Evolutionary conservation across 805 yeast genomes (phyloP).

Genomic region (Saccharomycopsis fibuligera): DNA sequence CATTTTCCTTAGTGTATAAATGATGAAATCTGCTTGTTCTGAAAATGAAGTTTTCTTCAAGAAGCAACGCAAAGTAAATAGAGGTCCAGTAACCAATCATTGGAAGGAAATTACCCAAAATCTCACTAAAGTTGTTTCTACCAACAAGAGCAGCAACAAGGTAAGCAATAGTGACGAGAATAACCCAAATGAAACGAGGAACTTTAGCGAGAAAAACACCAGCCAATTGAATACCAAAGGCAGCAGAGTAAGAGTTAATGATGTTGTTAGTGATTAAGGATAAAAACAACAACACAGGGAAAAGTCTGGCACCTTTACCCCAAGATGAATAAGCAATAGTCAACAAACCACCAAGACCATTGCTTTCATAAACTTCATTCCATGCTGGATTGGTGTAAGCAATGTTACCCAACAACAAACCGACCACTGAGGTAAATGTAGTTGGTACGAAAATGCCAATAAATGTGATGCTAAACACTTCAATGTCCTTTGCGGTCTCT

Average conservation of each 20-base stretch:
- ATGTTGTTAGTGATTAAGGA: slow-evolving; percentile 79
- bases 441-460: slow-evolving; percentile 67
- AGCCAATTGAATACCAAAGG: slow-evolving; percentile 66
- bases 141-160: slow-evolving; percentile 73
- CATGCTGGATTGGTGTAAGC: slow-evolving; percentile 52
- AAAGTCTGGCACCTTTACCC: slow-evolving; percentile 70
- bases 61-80: slow-evolving; percentile 62
- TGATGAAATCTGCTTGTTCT: slow-evolving; percentile 38
- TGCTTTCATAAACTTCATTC: slow-evolving; percentile 44
- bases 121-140: slow-evolving; percentile 60
- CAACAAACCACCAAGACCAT: slow-evolving; percentile 74
- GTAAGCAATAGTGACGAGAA: slow-evolving; percentile 55
- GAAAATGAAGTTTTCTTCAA: slow-evolving; percentile 70
- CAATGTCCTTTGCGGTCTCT: slow-evolving; percentile 51
- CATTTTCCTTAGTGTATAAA: slow-evolving; percentile 17
- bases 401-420: slow-evolving; percentile 60
- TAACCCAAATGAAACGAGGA: slow-evolving; percentile 76
- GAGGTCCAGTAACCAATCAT: slow-evolving; percentile 92
- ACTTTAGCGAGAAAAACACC: slow-evolving; percentile 47
- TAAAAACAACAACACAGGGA: slow-evolving; percentile 60
- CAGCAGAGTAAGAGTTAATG: slow-evolving; percentile 75
- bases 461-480: slow-evolving; percentile 56
- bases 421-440: slow-evolving; percentile 67
- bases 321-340: slow-evolving; percentile 52
- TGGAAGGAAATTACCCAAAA: slow-evolving; percentile 76